Evolutionary conservation across 108 stramenopile species (phyloP), one percentile per base, ranked within the genome.

Genomic region (Epithemia pelagica): DNA sequence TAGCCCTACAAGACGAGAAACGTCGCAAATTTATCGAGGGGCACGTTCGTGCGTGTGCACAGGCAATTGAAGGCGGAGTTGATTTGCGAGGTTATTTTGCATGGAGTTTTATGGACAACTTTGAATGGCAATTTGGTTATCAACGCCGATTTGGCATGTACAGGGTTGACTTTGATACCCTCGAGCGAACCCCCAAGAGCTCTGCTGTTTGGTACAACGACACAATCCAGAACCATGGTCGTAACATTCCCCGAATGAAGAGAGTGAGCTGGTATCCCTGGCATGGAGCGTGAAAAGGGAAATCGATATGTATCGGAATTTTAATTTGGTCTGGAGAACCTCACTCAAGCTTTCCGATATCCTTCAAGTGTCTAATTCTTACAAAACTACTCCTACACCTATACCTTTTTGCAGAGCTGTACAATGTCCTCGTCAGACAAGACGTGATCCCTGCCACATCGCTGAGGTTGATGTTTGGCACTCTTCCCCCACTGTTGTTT

Each of bases 391-490:
- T n/a, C n/a, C n/a, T n/a, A n/a, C n/a, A n/a, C n/a, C 37, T 75
- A 76, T 1, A 75, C 75, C 31, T 77, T 81, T 62, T 81, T 81
- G 25, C 76, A 76, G 52, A 81, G 76, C 65, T 76, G 75, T 20
- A 81, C 80, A 65, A 99, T 91, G 70, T 98, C 99, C 67, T 99
- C 99, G 70, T 98, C 98, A 65, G 69, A 63, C 10, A 99, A 82
- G 22, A 88, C 66, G 74, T 99, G 99, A 28, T 98, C 96, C 69
- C 92, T 97, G 20, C 98, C 98, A 56, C 94, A 95, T 25, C 94
- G 82, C 76, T 98, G 97, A 29, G 99, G 99, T 72, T 98, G 97
- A 77, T 98, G 97, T 73, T 97, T 95, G 52, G 96, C 97, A 51
- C 79, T 82, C 31, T 71, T 69, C 20, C 96, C 96, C 94, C 94